These are phyloP conservation scores for Penicillium sp. DNA, from an alignment of 2,329 filamentous ascomycete species.

Conservation along the genomic window DNA sequence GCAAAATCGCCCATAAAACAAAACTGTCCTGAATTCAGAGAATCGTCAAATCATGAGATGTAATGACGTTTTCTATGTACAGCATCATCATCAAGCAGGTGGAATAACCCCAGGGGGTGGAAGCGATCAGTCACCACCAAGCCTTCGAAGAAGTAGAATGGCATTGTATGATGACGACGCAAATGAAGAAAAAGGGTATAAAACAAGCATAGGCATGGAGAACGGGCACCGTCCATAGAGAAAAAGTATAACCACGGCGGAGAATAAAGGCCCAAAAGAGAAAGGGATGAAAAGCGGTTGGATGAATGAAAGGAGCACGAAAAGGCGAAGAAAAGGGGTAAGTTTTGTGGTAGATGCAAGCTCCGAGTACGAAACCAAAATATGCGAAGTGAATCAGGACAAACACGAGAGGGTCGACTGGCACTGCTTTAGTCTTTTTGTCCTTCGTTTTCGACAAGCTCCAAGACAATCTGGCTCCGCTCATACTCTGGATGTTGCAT, in stretches of 20 bases:
- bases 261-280: background rate
- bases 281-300: background rate
- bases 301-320: background rate
- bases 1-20: constrained; percentile 2
- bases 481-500: constrained; percentile 91
- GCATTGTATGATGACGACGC: background rate
- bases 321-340: background rate
- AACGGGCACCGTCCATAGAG: background rate
- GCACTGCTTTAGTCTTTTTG: constrained; percentile 53
- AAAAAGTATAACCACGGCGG: background rate
- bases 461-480: constrained; percentile 81
- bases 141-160: background rate
- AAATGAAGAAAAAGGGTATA: constrained; percentile 9
- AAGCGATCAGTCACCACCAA: background rate
- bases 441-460: constrained; percentile 88
- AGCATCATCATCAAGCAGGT: constrained; percentile 16
- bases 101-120: background rate
- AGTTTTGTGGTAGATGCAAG: background rate
- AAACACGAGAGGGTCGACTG: too few relatives aligned
- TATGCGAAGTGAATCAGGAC: background rate
- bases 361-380: background rate
- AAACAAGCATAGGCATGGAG: constrained; percentile 5
- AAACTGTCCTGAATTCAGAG: background rate
- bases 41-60: constrained; percentile 22
- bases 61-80: constrained; percentile 23